Evolutionary conservation across 306 rosid species (phyloP).

Genomic region (Cucurbita maxima): DNA sequence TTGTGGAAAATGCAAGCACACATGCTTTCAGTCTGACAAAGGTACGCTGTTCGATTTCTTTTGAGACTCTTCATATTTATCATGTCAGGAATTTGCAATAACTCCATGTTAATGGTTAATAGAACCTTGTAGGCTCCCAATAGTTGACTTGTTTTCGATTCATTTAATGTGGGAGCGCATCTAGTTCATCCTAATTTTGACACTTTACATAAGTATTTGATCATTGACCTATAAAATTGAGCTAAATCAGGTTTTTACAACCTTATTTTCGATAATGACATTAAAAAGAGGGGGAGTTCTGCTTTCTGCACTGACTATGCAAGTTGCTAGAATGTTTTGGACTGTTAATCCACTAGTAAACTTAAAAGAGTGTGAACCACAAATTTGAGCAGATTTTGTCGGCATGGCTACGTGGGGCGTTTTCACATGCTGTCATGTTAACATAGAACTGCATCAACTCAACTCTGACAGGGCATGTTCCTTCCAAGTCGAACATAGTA

Average conservation of each 20-base stretch:
- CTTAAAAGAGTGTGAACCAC: not conserved
- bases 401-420: not conserved
- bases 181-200: not conserved
- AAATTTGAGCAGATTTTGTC: not conserved
- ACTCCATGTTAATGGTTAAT: not conserved
- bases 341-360: not conserved
- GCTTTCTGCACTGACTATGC: not conserved
- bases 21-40: slow-evolving; percentile 1
- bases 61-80: not conserved
- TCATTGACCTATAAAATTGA: not conserved
- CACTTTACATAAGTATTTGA: not conserved
- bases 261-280: not conserved
- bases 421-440: not conserved
- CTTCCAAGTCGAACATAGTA: not conserved
- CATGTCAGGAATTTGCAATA: not conserved
- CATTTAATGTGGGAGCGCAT: not conserved
- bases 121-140: not conserved
- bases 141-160: not conserved
- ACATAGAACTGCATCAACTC: not conserved
- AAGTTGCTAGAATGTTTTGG: not conserved
- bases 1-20: slow-evolving; percentile 3
- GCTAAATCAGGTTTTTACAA: not conserved
- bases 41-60: slow-evolving; percentile 4
- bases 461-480: not conserved
- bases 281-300: not conserved